These are phyloP conservation scores for Ophiobolus disseminans DNA, from an alignment of 2,329 filamentous ascomycete genomes.

Conservation along the genomic window DNA sequence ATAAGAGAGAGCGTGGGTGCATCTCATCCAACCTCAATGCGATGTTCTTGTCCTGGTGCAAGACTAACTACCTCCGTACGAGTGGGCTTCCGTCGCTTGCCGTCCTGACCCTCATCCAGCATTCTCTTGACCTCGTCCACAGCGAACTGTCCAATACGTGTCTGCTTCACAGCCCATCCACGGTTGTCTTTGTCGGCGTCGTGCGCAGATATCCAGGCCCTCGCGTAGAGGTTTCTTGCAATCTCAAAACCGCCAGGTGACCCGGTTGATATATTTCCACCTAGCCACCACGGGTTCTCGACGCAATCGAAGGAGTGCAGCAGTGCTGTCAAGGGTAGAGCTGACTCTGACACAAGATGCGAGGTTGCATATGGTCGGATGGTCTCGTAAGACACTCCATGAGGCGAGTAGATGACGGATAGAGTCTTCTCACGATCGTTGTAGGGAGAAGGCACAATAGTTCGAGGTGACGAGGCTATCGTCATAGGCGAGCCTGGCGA, in stretches of 20 bases:
- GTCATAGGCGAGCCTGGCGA: conserved; percentile 43
- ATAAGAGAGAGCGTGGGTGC: not conserved
- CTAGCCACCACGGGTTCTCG: conserved; percentile 67
- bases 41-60: conserved; percentile 26
- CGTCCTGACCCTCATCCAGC: conserved; percentile 30
- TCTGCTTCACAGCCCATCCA: conserved; percentile 60
- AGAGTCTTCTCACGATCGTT: conserved; percentile 55
- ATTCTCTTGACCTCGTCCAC: conserved; percentile 38
- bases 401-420: conserved; percentile 70
- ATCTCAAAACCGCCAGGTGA: conserved; percentile 65
- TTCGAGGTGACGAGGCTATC: conserved; percentile 41
- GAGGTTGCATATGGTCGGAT: conserved; percentile 64
- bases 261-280: conserved; percentile 65
- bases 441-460: conserved; percentile 41
- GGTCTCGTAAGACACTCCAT: conserved; percentile 64
- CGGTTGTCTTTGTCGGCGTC: conserved; percentile 65
- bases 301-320: conserved; percentile 70
- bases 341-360: conserved; percentile 63
- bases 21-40: conserved; percentile 25
- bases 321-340: conserved; percentile 68
- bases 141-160: conserved; percentile 53
- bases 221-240: conserved; percentile 60
- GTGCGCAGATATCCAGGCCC: conserved; percentile 67
- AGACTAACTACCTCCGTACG: conserved; percentile 31
- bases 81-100: conserved; percentile 10